These are phyloP conservation scores for Mycena albidolilacea DNA, from an alignment of 768 basidiomycete genomes.

Conservation along the genomic window DNA sequence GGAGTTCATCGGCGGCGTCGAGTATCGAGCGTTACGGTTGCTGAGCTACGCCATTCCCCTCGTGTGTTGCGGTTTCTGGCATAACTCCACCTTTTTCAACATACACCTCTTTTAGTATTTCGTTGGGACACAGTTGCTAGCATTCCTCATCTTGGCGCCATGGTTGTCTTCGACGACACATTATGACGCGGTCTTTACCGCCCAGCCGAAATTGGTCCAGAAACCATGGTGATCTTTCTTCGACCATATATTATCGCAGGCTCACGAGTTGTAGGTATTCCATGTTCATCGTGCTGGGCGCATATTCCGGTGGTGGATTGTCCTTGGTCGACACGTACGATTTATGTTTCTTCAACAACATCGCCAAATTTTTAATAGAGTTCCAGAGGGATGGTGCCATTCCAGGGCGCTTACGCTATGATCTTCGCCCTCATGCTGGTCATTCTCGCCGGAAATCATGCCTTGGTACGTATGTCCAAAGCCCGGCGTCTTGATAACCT, in stretches of 20 bases:
- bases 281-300: constrained; percentile 60
- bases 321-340: constrained; percentile 73
- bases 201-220: constrained; percentile 65
- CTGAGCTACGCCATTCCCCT: constrained; percentile 65
- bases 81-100: constrained; percentile 46
- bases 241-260: constrained; percentile 37
- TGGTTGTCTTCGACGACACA: constrained; percentile 64
- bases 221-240: constrained; percentile 68
- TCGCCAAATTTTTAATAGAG: constrained; percentile 7
- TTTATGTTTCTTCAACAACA: neutral
- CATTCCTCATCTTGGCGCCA: constrained; percentile 72
- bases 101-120: constrained; percentile 69
- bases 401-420: constrained; percentile 77
- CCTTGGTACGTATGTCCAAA: constrained; percentile 68
- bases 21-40: constrained; percentile 75
- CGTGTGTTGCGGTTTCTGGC: constrained; percentile 48
- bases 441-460: constrained; percentile 85
- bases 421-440: constrained; percentile 70
- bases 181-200: constrained; percentile 64
- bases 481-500: neutral
- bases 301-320: constrained; percentile 80
- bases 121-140: constrained; percentile 67
- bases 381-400: constrained; percentile 76
- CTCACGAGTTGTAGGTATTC: constrained; percentile 53
- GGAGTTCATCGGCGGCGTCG: constrained; percentile 83